Conservation (phyloP, 208 protist genomes). For the Tritrichomonas musculus region DNA sequence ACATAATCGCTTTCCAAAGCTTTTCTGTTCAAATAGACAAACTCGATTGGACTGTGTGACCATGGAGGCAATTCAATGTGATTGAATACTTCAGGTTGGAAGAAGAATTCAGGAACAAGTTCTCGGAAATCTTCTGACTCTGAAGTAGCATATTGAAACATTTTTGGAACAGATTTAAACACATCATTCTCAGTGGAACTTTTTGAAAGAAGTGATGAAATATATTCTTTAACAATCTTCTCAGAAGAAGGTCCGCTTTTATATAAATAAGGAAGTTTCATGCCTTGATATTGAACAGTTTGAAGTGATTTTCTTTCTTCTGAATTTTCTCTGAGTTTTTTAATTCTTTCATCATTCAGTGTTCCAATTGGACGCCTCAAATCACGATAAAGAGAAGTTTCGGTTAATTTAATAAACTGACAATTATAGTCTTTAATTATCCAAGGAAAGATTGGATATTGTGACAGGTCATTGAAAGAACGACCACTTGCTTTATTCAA, state of each 20-base stretch:
- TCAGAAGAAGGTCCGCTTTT: too few relatives aligned
- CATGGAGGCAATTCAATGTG: background rate
- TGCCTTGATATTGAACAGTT: too few relatives aligned
- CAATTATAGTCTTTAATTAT: background rate
- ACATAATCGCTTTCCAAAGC: background rate
- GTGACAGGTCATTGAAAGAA: background rate
- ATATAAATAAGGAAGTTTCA: too few relatives aligned
- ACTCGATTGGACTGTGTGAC: background rate
- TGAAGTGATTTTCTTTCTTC: too few relatives aligned
- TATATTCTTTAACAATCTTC: too few relatives aligned
- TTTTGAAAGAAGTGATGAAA: too few relatives aligned
- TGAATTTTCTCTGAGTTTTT: too few relatives aligned
- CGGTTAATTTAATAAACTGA: background rate
- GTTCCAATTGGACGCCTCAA: background rate
- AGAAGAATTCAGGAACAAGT: background rate
- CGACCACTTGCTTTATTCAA: background rate
- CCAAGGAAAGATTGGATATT: background rate
- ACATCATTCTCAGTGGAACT: too few relatives aligned
- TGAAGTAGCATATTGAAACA: too few relatives aligned
- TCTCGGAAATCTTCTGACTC: background rate
- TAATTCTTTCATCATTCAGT: background rate
- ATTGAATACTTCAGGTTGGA: background rate
- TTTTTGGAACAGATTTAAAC: too few relatives aligned
- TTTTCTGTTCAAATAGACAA: background rate
- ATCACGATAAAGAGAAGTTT: background rate